Conservation (phyloP, 2,329 filamentous ascomycete species). For the Lachnellula hyalina region DNA sequence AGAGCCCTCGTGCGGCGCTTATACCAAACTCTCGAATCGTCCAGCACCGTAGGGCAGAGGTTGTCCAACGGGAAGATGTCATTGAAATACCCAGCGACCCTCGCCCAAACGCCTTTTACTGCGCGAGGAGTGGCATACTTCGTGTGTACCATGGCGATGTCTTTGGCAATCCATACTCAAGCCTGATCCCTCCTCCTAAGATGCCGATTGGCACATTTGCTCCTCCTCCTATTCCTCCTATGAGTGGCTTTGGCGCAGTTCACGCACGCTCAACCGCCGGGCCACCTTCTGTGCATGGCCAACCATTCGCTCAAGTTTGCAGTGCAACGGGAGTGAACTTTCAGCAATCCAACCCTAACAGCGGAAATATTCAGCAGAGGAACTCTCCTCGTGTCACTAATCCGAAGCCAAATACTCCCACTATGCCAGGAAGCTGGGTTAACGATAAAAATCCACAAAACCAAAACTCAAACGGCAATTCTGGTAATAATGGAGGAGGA, state of each 20-base stretch:
- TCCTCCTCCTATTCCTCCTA: constrained; percentile 1
- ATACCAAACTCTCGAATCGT: constrained; percentile 35
- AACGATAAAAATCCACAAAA: constrained; percentile 10
- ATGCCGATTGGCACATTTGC: constrained; percentile 36
- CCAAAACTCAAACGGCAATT: constrained; percentile 2
- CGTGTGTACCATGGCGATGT: constrained; percentile 53
- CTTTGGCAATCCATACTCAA: constrained; percentile 46
- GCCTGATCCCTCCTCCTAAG: constrained; percentile 41
- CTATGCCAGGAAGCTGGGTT: constrained; percentile 13
- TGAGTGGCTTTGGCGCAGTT: constrained; percentile 30
- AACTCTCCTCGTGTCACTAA: constrained; percentile 1
- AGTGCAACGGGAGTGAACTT: background rate
- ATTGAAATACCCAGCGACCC: constrained; percentile 49
- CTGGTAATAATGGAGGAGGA: background rate
- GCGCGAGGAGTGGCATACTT: constrained; percentile 45
- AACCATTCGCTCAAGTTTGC: background rate
- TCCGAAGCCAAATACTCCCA: background rate
- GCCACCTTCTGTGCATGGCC: constrained; percentile 4
- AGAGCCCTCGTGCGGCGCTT: constrained; percentile 14
- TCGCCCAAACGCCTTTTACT: constrained; percentile 54
- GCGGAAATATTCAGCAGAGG: background rate
- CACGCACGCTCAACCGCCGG: constrained; percentile 23
- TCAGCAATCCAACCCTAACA: background rate
- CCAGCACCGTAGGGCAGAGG: constrained; percentile 42
- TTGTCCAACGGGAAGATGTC: constrained; percentile 51